Evolutionary conservation across 2,329 filamentous ascomycete species (phyloP), one percentile per base, ranked within the genome.

Genomic region (Emmonsiellopsis sp.): DNA sequence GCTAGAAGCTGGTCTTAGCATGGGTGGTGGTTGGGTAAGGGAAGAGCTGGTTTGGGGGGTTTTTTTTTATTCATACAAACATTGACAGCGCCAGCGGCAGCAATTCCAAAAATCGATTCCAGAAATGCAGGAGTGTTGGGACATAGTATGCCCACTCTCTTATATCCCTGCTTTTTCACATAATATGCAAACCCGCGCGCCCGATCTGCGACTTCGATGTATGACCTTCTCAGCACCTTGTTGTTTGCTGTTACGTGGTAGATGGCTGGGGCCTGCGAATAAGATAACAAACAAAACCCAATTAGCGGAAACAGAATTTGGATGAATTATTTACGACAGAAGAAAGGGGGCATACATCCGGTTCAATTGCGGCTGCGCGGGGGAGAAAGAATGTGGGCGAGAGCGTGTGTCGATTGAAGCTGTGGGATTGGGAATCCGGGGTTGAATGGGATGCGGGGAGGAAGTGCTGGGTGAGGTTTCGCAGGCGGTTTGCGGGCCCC

Each of bases 81-180:
- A 57, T 90, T 83, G 26, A 94, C 81, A 7, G 79, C 87, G 1
- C 89, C 89, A 0, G 87, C 87, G 1, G 87, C 91, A 0, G 84
- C 85, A 61, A 96, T 86, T 1, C 87, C 93, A 65, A 89, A 98
- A 57, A 95, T 88, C 6, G 84, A 81, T 72, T 97, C 92, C 31
- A 98, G 76, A 63, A 97, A 97, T 0, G 91, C 91, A 0, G 93
- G 93, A 1, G 93, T 98, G 67, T 98, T 98, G 2, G 93, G 88
- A 7, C 84, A 85, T 9, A 98, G 76, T 47, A 98, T 85, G 6
- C 93, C 93, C 5, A 97, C 86, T 55, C 87, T 80, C 63, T 82
- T 85, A 64, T 82, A 83, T 4, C 80, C 79, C 65, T 87, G 82
- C 68, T 87, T 88, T 61, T 81, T 80, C 54, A 98, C 68, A 67